A percentile compares a stretch with the other conserved stretches of the same genome.
These are phyloP conservation scores for Torrubiella hemipterigena DNA, from an alignment of 2,329 filamentous ascomycete genomes.

Conservation along the genomic window DNA sequence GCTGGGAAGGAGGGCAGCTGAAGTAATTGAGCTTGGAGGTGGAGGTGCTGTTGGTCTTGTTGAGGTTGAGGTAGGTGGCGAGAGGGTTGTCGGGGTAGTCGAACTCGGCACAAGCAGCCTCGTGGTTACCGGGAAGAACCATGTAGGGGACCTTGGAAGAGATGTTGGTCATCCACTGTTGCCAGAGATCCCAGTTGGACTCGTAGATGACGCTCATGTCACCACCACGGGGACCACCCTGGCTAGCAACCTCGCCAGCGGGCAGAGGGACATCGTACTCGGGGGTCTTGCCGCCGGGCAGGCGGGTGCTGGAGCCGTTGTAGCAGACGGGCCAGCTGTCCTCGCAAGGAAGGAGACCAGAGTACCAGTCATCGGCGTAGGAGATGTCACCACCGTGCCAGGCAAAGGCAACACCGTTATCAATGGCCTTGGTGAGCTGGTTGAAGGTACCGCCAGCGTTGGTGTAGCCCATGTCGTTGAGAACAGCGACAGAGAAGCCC, in stretches of 20 bases:
- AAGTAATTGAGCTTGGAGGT: slow-evolving; percentile 31
- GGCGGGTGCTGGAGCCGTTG: slow-evolving; percentile 29
- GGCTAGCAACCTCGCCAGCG: slow-evolving; percentile 28
- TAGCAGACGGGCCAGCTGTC: slow-evolving; percentile 37
- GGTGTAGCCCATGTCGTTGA: slow-evolving; percentile 43
- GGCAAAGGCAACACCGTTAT: slow-evolving; percentile 34
- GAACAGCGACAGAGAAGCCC: slow-evolving; percentile 30
- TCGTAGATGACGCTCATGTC: slow-evolving; percentile 37
- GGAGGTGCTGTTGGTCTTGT: slow-evolving; percentile 27
- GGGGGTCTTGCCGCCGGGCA: slow-evolving; percentile 25
- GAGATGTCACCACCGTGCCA: slow-evolving; percentile 41
- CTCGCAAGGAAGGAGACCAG: slow-evolving; percentile 35
- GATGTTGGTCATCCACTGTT: slow-evolving; percentile 32
- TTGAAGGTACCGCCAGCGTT: slow-evolving; percentile 35
- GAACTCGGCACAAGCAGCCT: slow-evolving; percentile 34
- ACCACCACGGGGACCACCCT: slow-evolving; percentile 32
- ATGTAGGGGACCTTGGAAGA: slow-evolving; percentile 34
- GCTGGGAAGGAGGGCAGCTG: slow-evolving; percentile 37
- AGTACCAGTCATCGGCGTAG: slow-evolving; percentile 39
- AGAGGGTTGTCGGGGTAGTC: slow-evolving; percentile 30
- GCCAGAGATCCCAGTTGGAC: slow-evolving; percentile 39
- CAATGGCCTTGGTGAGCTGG: slow-evolving; percentile 24
- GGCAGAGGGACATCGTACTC: slow-evolving; percentile 32
- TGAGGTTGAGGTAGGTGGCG: slow-evolving; percentile 32
- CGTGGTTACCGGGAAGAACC: slow-evolving; percentile 38